Evolutionary conservation across 768 basidiomycete genomes (phyloP).

Genomic region (Exsudoporus frostii): DNA sequence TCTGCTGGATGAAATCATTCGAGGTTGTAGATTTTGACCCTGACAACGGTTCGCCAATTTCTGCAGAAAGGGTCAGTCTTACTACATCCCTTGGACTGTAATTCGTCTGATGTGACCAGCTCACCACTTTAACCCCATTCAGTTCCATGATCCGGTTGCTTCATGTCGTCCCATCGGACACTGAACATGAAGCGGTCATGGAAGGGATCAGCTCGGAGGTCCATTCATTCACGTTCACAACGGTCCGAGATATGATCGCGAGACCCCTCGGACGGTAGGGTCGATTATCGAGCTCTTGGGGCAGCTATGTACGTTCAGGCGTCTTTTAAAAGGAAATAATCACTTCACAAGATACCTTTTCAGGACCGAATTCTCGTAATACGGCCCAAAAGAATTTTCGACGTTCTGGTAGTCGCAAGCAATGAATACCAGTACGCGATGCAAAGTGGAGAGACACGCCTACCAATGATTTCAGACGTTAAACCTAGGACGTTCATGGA

Average conservation of each 20-base stretch:
- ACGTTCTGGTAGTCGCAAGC: conserved; percentile 2
- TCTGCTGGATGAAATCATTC: conserved; percentile 12
- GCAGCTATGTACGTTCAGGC: not conserved
- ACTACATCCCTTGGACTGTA: not conserved
- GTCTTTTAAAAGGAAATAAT: not conserved
- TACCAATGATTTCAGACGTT: conserved; percentile 11
- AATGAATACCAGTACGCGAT: not conserved
- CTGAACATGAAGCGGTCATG: conserved; percentile 3
- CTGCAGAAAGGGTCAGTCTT: conserved; percentile 12
- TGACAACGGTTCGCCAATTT: conserved; percentile 5
- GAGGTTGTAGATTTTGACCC: conserved; percentile 6
- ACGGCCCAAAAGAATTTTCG: conserved; percentile 2
- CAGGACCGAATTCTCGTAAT: not conserved
- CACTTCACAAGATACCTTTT: too few species aligned
- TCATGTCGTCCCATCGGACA: not conserved
- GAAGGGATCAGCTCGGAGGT: conserved; percentile 3
- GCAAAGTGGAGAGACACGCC: not conserved
- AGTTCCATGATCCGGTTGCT: conserved; percentile 4
- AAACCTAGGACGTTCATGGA: conserved; percentile 12
- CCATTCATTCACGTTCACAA: conserved; percentile 7
- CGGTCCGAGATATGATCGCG: conserved; percentile 5
- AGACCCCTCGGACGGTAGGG: conserved; percentile 6
- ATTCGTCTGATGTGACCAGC: too few species aligned
- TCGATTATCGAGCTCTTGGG: conserved; percentile 13
- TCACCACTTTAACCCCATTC: not conserved